Percentiles rank a stretch among this genome's conserved stretches.
phyloP scores from a whole-genome alignment of 495 filamentous ascomycete species.

The Aspergillus leporis region DNA sequence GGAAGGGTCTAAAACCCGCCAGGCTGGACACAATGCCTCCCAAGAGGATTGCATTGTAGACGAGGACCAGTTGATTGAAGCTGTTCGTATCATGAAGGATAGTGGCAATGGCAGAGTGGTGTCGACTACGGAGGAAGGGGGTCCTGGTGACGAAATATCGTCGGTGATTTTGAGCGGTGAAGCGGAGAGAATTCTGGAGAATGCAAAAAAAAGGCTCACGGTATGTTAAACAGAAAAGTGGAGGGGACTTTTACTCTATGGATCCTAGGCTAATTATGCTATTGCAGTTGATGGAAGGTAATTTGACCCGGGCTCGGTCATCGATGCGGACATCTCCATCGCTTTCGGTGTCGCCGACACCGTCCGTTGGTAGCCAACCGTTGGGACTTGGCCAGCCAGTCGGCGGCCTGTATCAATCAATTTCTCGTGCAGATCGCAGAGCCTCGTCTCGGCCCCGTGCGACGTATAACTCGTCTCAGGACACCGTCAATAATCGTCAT shows the following conservation, averaged over 20 bases:
- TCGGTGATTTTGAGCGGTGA: constrained; percentile 74
- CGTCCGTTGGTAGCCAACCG: constrained; percentile 26
- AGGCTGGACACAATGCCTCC: constrained; percentile 17
- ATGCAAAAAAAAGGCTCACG: constrained; percentile 83
- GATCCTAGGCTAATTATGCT: constrained; percentile 7
- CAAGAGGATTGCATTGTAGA: constrained; percentile 13
- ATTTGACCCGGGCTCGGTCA: constrained; percentile 75
- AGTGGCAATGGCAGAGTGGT: constrained; percentile 20
- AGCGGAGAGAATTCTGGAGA: constrained; percentile 85
- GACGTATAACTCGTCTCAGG: constrained; percentile 37
- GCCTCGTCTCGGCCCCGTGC: constrained; percentile 37
- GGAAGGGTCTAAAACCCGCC: constrained; percentile 20
- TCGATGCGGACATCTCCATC: constrained; percentile 64
- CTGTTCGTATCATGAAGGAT: constrained; percentile 3
- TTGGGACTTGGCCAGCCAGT: constrained; percentile 36
- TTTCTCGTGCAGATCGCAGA: constrained; percentile 42
- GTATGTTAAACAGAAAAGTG: constrained; percentile 50
- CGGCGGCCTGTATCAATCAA: constrained; percentile 44
- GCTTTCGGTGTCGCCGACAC: constrained; percentile 51
- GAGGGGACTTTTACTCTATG: constrained; percentile 10
- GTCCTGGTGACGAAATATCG: constrained; percentile 56
- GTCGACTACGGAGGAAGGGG: constrained; percentile 29
- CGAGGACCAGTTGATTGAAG: constrained; percentile 13
- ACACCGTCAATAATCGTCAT: constrained; percentile 48
- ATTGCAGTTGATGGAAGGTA: constrained; percentile 84